Base-by-base conservation (phyloP, 805 yeast species). In the Metschnikowia anglica region DNA sequence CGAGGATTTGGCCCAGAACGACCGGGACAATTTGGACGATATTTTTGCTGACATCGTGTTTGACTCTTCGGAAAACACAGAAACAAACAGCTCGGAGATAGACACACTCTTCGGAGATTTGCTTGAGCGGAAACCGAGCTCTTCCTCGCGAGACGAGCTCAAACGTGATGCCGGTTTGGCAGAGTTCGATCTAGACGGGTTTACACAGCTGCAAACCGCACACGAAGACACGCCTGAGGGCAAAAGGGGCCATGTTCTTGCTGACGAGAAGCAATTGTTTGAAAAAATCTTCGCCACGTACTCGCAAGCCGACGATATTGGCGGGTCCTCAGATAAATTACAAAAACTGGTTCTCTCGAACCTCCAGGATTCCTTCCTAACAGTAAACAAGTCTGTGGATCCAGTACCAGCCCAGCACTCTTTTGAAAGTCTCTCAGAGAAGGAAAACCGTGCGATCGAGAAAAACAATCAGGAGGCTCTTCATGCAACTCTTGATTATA, bases 401-500 rank as follows among this genome's bases (percentile, higher is more conserved):
- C 10, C 28, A 5, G 13, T 13, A 25, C 28, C 28, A 4, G 9
- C 20, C 8, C 29, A 13, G 6, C 31, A 26, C 13, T 9, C 34
- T 4, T 15, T 15, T 12, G 41, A 39, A 30, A 34, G 10, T 4
- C 39, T 38, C 13, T 25, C 47, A 2, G 44, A 32, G 5, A 15
- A 31, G 15, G 41, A 34, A 17, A 42, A 12, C 13, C 17, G 10
- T 6, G 29, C 27, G 28, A 23, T 39, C 10, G 40, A 37, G 25
- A 13, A 32, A 15, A 28, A 34, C 13, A 34, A 41, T 9, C 18
- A 19, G 15, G 56, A 61, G 2, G 52, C 49, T n/a, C 63, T 45
- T 33, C 30, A 6, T 58, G 62, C n/a, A 8, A 60, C 66, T 0
- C 26, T 60, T 3, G 49, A 49, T 2, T 44, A 62, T 40, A 56